Evolutionary conservation across 768 basidiomycete genomes (phyloP), one percentile per base, ranked within the genome.

Genomic region (Ephemerocybe angulata): DNA sequence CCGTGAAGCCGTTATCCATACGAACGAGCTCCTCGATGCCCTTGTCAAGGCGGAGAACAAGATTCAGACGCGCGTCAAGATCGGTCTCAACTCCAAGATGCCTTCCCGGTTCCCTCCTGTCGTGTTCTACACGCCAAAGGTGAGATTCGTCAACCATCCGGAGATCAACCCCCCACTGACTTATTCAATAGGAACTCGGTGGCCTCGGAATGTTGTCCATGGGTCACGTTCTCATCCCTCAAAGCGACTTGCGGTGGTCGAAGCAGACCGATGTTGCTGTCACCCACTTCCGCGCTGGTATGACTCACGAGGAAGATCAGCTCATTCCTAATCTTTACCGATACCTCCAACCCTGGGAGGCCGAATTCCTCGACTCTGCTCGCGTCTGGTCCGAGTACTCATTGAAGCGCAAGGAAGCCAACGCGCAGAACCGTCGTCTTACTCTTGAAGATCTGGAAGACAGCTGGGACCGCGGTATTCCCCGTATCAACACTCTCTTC

Each of bases 341-440:
- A 60, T 96, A 98, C 70, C 79, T 97, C 12, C 92, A 96, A 62
- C 94, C 95, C 10, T 98, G 95, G 95, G 93, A 96, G 67, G 91
- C 94, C 0, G 95, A 98, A 68, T 98, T 99, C 77, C 70, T 97
- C 56, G 97, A 99, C 66, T 98, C 95, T 1, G 95, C 95, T 37
- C 93, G 97, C 63, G 97, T 99, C 37, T 99, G 97, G 97, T 92
- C 88, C 0, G 97, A 99, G 70, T 99, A 99, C 70, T 95, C 96
- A 0, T 91, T 98, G 93, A 99, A 98, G 79, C 78, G 97, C 62
- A 98, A 98, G 70, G 97, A 99, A 67, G 97, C 97, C n/a, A 97
- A 94, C 60, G 96, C 97, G 1, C 93, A 97, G 68, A 98, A 98
- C 72, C 88, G 96, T 53, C 87, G 97, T 15, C 79, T 99, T 52